A percentile compares a stretch with the other conserved stretches of the same genome.
These are phyloP conservation scores for Catunica adiposa DNA, from an alignment of 2,329 filamentous ascomycete species.

Conservation along the genomic window DNA sequence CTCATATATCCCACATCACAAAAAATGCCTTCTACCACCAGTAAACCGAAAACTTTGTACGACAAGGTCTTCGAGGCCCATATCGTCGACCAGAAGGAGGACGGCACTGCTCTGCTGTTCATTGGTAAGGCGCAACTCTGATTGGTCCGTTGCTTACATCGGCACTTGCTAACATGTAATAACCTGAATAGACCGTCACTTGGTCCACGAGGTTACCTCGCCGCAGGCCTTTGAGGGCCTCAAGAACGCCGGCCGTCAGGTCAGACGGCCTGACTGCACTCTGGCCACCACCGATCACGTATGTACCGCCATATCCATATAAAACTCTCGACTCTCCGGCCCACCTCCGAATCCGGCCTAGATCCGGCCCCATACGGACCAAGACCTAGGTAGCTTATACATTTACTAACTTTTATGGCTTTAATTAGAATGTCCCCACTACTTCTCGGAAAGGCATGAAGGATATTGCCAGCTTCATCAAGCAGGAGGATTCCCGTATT, in stretches of 20 bases:
- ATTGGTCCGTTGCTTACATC: not conserved
- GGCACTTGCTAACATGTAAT: not conserved
- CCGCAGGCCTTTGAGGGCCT: constrained; percentile 97
- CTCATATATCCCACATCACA: constrained; percentile 10
- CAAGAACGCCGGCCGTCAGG: constrained; percentile 70
- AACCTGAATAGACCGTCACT: constrained; percentile 54
- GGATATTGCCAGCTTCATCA: constrained; percentile 82
- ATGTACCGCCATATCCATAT: constrained; percentile 26
- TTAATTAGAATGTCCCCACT: constrained; percentile 72
- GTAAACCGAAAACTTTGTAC: constrained; percentile 70
- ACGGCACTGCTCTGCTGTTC: constrained; percentile 83
- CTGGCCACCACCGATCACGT: constrained; percentile 93
- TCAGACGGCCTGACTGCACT: constrained; percentile 90
- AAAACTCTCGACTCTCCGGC: no score
- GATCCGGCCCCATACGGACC: no score
- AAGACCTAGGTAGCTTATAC: not conserved
- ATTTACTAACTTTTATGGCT: constrained; percentile 15
- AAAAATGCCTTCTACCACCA: constrained; percentile 61
- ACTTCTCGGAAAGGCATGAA: constrained; percentile 82
- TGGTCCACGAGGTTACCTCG: constrained; percentile 96
- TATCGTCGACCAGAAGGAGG: constrained; percentile 85
- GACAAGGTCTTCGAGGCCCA: constrained; percentile 95
- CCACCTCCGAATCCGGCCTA: no score
- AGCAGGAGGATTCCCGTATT: constrained; percentile 80
- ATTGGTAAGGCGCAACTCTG: constrained; percentile 50